A percentile compares a stretch with the other conserved stretches of the same genome.
Evolutionary conservation across 805 yeast genomes (phyloP).

Genomic region (Dipodascus albidus): DNA sequence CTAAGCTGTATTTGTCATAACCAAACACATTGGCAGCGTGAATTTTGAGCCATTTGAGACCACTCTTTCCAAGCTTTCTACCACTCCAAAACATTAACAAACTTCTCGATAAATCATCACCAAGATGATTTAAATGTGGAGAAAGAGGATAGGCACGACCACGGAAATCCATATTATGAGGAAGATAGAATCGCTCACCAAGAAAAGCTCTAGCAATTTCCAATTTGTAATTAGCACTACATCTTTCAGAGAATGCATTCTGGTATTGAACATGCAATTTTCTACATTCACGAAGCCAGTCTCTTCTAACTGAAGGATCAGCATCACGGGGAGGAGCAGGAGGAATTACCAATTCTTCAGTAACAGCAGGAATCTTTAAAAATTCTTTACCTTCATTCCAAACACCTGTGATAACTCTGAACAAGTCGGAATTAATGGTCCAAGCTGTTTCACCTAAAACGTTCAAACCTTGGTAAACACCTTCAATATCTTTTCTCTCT

Average conservation of each 20-base stretch:
- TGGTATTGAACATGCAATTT: constrained; percentile 48
- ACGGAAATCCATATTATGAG: constrained; percentile 53
- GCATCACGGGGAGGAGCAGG: constrained; percentile 50
- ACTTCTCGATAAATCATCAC: constrained; percentile 49
- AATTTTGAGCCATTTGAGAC: constrained; percentile 49
- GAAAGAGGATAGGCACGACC: constrained; percentile 57
- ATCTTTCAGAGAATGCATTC: constrained; percentile 71
- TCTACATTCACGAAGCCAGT: constrained; percentile 55
- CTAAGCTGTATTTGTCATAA: constrained; percentile 40
- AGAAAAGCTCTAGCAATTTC: constrained; percentile 91
- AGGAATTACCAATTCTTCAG: constrained; percentile 37
- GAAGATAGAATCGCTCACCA: constrained; percentile 49
- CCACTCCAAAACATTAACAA: constrained; percentile 52
- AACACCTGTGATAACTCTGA: constrained; percentile 55
- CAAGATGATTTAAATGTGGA: constrained; percentile 53
- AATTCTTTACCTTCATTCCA: constrained; percentile 83
- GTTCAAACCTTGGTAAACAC: constrained; percentile 70
- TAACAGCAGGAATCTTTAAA: constrained; percentile 56
- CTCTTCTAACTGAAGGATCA: constrained; percentile 60
- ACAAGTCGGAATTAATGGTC: constrained; percentile 73
- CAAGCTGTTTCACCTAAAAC: constrained; percentile 82
- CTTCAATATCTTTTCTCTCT: constrained; percentile 48
- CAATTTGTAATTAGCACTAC: constrained; percentile 85
- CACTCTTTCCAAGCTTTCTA: constrained; percentile 38
- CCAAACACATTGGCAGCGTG: constrained; percentile 54